Percentiles rank a stretch among this genome's conserved stretches.
phyloP scores from a whole-genome alignment of 768 basidiomycete genomes.

The Imleria badia region DNA sequence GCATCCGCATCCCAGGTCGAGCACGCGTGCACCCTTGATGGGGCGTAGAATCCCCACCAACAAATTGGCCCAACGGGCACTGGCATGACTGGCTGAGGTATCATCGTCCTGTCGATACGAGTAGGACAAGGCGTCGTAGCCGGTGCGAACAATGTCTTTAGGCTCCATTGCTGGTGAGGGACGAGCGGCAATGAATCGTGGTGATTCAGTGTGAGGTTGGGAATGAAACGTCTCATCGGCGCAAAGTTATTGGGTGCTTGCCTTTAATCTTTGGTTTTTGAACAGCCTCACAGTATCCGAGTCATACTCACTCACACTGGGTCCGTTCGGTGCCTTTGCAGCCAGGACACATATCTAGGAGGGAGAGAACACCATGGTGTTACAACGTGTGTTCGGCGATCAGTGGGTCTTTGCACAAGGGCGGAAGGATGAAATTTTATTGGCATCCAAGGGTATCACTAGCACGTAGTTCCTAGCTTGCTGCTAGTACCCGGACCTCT shows the following conservation, averaged over 20 bases:
- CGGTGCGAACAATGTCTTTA: slow-evolving; percentile 1
- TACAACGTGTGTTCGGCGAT: slow-evolving; percentile 7
- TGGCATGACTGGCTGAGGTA: background rate
- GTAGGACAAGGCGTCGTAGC: slow-evolving; percentile 2
- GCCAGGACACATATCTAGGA: background rate
- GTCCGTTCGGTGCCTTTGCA: background rate
- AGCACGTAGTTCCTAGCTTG: too few relatives aligned
- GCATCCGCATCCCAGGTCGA: slow-evolving; percentile 7
- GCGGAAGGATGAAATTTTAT: background rate
- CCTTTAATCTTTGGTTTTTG: background rate
- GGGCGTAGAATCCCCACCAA: background rate
- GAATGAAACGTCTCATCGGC: slow-evolving; percentile 8
- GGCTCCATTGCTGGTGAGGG: slow-evolving; percentile 6
- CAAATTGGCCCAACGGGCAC: background rate
- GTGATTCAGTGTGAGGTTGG: background rate
- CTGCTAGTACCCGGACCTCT: too few relatives aligned
- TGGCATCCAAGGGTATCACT: too few relatives aligned
- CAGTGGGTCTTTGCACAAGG: background rate
- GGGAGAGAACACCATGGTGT: background rate
- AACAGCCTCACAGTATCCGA: background rate
- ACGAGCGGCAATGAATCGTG: slow-evolving; percentile 23
- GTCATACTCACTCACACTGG: background rate
- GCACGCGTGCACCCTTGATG: background rate
- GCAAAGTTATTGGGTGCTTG: background rate
- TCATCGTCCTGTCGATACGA: slow-evolving; percentile 2